A percentile compares a stretch with the other conserved stretches of the same genome.
Conservation (phyloP, 768 basidiomycete species). For the Flagelloscypha sp. region DNA sequence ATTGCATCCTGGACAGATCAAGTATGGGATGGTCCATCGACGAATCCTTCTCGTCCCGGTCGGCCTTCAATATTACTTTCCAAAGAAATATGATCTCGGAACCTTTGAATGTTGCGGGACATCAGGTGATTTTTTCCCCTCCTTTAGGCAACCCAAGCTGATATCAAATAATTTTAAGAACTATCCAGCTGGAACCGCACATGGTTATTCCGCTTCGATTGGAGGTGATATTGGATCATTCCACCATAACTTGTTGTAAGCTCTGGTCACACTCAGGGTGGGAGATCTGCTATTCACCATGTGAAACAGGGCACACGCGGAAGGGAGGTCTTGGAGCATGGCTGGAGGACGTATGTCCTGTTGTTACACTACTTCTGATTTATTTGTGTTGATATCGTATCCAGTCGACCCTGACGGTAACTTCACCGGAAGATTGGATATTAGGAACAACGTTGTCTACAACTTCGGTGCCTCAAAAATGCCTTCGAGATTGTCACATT, state of each 20-base stretch:
- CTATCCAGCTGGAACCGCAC: background rate
- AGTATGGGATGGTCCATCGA: background rate
- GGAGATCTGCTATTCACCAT: too few relatives aligned
- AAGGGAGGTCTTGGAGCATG: slow-evolving; percentile 3
- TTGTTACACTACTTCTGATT: too few relatives aligned
- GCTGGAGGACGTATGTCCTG: background rate
- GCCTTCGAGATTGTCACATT: too few relatives aligned
- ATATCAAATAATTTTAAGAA: too few relatives aligned
- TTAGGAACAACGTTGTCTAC: background rate
- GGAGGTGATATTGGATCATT: background rate
- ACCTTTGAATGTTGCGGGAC: slow-evolving; percentile 1
- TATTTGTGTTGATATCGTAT: too few relatives aligned
- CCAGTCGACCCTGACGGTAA: background rate
- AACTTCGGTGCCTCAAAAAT: background rate
- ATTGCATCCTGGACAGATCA: background rate
- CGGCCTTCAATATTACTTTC: background rate
- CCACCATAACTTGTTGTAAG: slow-evolving; percentile 1
- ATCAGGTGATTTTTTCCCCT: too few relatives aligned
- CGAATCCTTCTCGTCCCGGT: background rate
- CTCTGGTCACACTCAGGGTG: too few relatives aligned
- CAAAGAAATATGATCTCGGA: background rate
- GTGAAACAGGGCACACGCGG: slow-evolving; percentile 1
- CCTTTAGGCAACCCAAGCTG: too few relatives aligned
- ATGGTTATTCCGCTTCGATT: background rate
- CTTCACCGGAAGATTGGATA: background rate